Evolutionary conservation across 176 grass and related monocot genomes (phyloP).

Genomic region (Oryza rufipogon): DNA sequence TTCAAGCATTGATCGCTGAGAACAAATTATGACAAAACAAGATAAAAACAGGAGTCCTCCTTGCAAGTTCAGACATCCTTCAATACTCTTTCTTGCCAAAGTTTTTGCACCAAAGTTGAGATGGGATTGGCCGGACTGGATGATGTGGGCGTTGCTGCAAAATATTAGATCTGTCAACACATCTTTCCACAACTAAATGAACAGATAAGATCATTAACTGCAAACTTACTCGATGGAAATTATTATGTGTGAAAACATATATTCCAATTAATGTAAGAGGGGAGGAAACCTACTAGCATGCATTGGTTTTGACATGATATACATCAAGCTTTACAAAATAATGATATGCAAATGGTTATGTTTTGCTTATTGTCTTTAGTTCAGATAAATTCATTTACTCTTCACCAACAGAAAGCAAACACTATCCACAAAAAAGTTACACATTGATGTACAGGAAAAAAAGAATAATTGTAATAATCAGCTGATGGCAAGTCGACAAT

Average conservation of each 20-base stretch:
- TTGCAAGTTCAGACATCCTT: slow-evolving; percentile 8
- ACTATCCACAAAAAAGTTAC: not conserved
- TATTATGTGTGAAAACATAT: not conserved
- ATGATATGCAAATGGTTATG: not conserved
- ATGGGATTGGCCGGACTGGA: slow-evolving; percentile 89
- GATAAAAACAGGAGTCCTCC: slow-evolving; percentile 20
- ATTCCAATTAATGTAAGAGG: not conserved
- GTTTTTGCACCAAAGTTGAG: slow-evolving; percentile 99
- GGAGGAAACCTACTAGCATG: not conserved
- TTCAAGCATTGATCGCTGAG: slow-evolving; percentile 24
- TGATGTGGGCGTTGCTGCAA: slow-evolving; percentile 93
- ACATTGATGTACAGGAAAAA: not conserved
- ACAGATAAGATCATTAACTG: not conserved
- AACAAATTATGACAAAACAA: slow-evolving; percentile 36
- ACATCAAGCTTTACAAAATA: not conserved
- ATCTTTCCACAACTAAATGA: not conserved
- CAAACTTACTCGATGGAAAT: not conserved
- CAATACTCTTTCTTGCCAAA: slow-evolving; percentile 93
- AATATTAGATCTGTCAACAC: slow-evolving; percentile 15
- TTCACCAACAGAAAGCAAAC: not conserved
- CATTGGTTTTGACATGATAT: not conserved
- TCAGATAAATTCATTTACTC: not conserved
- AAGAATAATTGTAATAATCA: not conserved
- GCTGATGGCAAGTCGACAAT: not conserved
- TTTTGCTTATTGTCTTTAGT: not conserved